Evolutionary conservation across 495 filamentous ascomycete species (phyloP).

Genomic region (Neurospora sp.): DNA sequence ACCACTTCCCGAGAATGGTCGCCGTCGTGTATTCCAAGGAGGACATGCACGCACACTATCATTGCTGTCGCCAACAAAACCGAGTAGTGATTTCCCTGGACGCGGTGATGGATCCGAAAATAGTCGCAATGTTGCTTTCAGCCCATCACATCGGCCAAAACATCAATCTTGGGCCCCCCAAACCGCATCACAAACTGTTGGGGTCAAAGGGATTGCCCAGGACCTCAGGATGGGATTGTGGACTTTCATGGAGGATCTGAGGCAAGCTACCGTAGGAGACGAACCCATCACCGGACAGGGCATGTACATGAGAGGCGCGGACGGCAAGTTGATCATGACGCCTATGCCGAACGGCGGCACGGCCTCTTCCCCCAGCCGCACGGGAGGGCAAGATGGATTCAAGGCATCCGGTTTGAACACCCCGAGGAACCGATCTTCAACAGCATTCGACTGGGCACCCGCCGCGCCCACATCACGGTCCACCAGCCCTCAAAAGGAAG

Average conservation of each 20-base stretch:
- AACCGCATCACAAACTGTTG: slow-evolving; percentile 23
- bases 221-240: slow-evolving; percentile 86
- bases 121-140: slow-evolving; percentile 11
- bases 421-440: slow-evolving; percentile 6
- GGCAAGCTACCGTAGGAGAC: slow-evolving; percentile 90
- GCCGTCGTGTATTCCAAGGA: slow-evolving; percentile 40
- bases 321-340: slow-evolving; percentile 26
- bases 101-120: slow-evolving; percentile 5
- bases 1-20: slow-evolving; percentile 23
- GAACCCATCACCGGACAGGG: slow-evolving; percentile 60
- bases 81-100: slow-evolving; percentile 11
- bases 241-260: slow-evolving; percentile 92
- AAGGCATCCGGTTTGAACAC: slow-evolving; percentile 17
- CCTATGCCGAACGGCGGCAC: slow-evolving; percentile 23
- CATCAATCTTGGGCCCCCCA: slow-evolving; percentile 39
- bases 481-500: not conserved
- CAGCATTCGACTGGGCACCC: slow-evolving; percentile 17
- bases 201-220: slow-evolving; percentile 73
- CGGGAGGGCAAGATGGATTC: slow-evolving; percentile 25
- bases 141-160: slow-evolving; percentile 22
- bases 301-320: slow-evolving; percentile 23
- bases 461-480: not conserved
- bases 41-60: slow-evolving; percentile 71
- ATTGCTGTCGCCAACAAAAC: slow-evolving; percentile 59
- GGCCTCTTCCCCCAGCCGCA: not conserved